Percentiles rank a stretch among this genome's conserved stretches.
phyloP scores from a whole-genome alignment of 2,329 filamentous ascomycete genomes.

The Monosporascus sp. region DNA sequence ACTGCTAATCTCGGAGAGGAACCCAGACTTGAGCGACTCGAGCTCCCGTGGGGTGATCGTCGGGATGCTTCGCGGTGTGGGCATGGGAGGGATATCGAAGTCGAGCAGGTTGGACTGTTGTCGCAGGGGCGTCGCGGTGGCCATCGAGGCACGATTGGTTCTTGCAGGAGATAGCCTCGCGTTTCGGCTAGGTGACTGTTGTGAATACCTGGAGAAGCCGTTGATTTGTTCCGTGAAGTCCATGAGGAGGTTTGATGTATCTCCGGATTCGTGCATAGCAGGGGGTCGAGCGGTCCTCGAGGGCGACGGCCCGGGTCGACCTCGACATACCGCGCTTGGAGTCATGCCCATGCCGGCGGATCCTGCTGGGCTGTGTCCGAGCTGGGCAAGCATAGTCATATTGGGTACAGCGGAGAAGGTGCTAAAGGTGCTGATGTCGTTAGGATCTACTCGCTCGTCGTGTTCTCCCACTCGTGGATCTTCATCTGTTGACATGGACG shows the following conservation, averaged over 20 bases:
- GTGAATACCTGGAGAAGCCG: conserved; percentile 10
- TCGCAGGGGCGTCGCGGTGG: conserved; percentile 41
- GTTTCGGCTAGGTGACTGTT: conserved; percentile 32
- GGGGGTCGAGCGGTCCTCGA: conserved; percentile 30
- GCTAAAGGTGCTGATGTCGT: conserved; percentile 82
- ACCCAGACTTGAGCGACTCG: conserved; percentile 84
- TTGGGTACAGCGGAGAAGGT: conserved; percentile 85
- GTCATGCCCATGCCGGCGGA: conserved; percentile 33
- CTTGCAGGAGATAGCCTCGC: conserved; percentile 41
- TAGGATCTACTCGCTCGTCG: conserved; percentile 45
- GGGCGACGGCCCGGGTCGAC: conserved; percentile 28
- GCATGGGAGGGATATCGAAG: conserved; percentile 89
- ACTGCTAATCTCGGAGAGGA: conserved; percentile 90
- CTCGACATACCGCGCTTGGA: conserved; percentile 31
- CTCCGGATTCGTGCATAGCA: conserved; percentile 37
- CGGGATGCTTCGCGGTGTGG: conserved; percentile 86
- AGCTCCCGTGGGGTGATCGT: conserved; percentile 88
- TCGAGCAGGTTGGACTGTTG: conserved; percentile 69
- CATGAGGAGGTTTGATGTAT: conserved; percentile 72
- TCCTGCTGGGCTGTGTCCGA: conserved; percentile 61
- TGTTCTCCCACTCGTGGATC: conserved; percentile 16
- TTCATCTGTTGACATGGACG: conserved; percentile 23
- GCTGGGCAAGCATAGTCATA: conserved; percentile 73
- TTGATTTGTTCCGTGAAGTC: conserved; percentile 77
- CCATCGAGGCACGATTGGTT: conserved; percentile 8